Conservation (phyloP, 208 protist species). For the Angomonas ambiguus region DNA sequence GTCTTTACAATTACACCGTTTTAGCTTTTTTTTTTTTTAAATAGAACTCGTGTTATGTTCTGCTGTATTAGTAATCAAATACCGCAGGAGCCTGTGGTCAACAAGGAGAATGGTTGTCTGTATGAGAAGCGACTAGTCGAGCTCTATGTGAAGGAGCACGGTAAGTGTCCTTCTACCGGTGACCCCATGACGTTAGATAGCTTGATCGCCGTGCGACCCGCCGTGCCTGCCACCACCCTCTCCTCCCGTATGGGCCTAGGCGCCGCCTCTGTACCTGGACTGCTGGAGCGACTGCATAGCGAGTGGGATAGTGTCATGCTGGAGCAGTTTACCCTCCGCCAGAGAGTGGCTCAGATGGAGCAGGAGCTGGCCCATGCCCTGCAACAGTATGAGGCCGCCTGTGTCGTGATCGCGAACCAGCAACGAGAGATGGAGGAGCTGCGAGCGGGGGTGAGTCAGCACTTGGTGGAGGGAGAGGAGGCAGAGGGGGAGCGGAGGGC, state of each 20-base stretch:
- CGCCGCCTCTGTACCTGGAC: conserved; percentile 82
- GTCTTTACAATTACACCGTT: not conserved
- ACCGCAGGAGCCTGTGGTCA: conserved; percentile 95
- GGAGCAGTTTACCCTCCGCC: conserved; percentile 95
- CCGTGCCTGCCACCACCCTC: conserved; percentile 25
- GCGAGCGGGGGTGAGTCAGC: not conserved
- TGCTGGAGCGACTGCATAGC: conserved; percentile 94
- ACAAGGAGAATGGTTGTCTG: conserved; percentile 87
- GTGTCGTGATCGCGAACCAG: conserved; percentile 96
- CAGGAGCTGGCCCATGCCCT: conserved; percentile 97
- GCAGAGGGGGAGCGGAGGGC: conserved; percentile 12
- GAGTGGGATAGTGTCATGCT: conserved; percentile 99
- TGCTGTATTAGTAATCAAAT: conserved; percentile 81
- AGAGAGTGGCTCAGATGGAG: conserved; percentile 87
- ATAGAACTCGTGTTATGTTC: conserved; percentile 37
- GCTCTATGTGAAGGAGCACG: conserved; percentile 91
- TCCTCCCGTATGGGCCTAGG: conserved; percentile 20
- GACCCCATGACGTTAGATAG: conserved; percentile 83
- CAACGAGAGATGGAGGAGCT: conserved; percentile 63
- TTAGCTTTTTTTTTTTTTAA: not conserved
- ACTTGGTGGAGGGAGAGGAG: conserved; percentile 5
- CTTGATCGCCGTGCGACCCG: conserved; percentile 72
- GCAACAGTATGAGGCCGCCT: conserved; percentile 99
- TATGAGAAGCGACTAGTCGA: conserved; percentile 96
- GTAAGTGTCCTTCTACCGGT: conserved; percentile 93